Evolutionary conservation across 1,284 basidiomycete species (phyloP), one percentile per base, ranked within the genome.

Genomic region (Sparassis latifolia): DNA sequence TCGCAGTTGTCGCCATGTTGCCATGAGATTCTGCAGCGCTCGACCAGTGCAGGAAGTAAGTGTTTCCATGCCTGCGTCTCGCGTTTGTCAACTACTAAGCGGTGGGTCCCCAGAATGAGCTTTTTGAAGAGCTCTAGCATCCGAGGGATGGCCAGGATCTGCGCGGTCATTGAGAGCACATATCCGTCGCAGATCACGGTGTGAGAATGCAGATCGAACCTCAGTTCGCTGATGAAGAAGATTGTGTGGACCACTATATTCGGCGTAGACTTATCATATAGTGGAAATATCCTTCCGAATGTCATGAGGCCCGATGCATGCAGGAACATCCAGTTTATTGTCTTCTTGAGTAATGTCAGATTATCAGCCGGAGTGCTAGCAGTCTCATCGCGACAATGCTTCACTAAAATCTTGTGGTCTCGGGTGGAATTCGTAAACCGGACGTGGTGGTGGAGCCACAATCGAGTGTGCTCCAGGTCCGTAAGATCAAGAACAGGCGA

Each of bases 21-120:
- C 80, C 80, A 82, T 0, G 63, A 67, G 20, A 20, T 20, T 27
- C 80, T 69, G 52, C 77, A 79, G 9, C 79, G 73, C 55, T 82
- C 79, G 4, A 67, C 69, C 30, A 76, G 55, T 4, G 67, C 65
- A 3, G 77, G 77, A 0, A 80, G 57, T 6, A 79, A 61, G 48
- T 71, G 62, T 48, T 73, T 73, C 78, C 78, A 82, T 1, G 66
- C 67, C 10, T 54, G 49, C 30, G 67, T 57, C 51, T 74, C 75
- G 3, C 62, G 59, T 0, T 50, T 50, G 42, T 32, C 53, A 7
- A 61, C 61, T 47, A 32, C 49, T 2, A n/a, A 35, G 3, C 59
- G 47, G 2, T 53, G 30, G 5, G 52, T 55, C 0, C 33, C 10
- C 4, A 46, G 32, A 3, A 48, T 33, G 12, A 67, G 51, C 20